Evolutionary conservation across 129 eudicot species (phyloP), one percentile per base, ranked within the genome.

Genomic region (Logfia minima): DNA sequence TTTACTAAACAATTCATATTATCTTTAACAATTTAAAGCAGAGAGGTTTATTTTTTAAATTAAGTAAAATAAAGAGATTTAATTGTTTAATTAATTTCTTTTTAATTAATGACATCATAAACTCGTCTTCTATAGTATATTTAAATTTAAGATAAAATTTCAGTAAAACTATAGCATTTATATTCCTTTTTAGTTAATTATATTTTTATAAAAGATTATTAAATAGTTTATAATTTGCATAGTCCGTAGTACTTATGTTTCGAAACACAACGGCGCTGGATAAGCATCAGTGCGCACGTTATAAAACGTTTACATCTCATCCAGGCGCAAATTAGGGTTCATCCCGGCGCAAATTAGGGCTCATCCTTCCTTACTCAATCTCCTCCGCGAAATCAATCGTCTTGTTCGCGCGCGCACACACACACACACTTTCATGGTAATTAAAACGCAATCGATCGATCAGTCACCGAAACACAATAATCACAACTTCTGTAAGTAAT

Each of bases 251-350:
- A 34, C 5, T 45, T 35, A 4, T 78, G 84, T 86, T 84, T 82
- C 85, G 85, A 84, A 39, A 76, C 79, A 64, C 76, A 68, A 72
- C 78, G 90, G 91, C 93, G 96, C 75, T 75, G 81, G 87, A 84
- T 90, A 88, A 85, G 87, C 34, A 66, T 85, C 26, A 61, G 82
- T 85, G 93, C 96, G 93, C 96, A 83, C 80, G 80, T 72, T 83
- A 85, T 87, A 82, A 82, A 84, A 16, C 31, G 66, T 72, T 75
- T 68, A 45, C 80, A 75, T 81, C 66, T 66, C 85, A 74, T 76
- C 79, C 88, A 39, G 92, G 96, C 96, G 92, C 90, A 90, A 84
- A 79, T 90, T 88, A 90, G 96, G 96, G 92, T 86, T 90, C 84
- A 62, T 80, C 89, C 79, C 53, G 93, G 96, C 96, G 93, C 93